Conservation (phyloP, 169 alveolate species). For the Theileria annulata region DNA sequence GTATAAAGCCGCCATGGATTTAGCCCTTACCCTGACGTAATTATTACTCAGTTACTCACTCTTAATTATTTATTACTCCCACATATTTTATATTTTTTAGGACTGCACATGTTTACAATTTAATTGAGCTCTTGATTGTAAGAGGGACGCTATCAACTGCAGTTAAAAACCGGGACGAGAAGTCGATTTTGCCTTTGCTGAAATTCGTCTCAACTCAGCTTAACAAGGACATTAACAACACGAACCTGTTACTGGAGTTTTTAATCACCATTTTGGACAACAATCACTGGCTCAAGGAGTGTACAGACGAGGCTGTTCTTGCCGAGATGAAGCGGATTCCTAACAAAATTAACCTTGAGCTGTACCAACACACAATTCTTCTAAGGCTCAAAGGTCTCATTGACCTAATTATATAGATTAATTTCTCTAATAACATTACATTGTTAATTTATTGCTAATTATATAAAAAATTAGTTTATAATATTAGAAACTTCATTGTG, state of each 20-base stretch:
- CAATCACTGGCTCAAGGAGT: slow-evolving; percentile 52
- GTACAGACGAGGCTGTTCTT: slow-evolving; percentile 37
- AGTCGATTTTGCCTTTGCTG: slow-evolving; percentile 47
- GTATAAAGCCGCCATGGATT: slow-evolving; percentile 66
- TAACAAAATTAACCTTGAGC: slow-evolving; percentile 50
- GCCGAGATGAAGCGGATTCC: slow-evolving; percentile 51
- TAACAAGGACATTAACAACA: slow-evolving; percentile 34
- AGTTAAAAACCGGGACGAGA: slow-evolving; percentile 59
- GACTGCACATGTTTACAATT: slow-evolving; percentile 58
- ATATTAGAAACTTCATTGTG: no score
- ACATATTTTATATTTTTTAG: not conserved
- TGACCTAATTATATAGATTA: slow-evolving; percentile 32
- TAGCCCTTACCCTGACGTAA: slow-evolving; percentile 52
- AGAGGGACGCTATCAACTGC: slow-evolving; percentile 65
- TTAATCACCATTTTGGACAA: slow-evolving; percentile 48
- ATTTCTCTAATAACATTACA: no score
- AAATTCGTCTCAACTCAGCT: slow-evolving; percentile 46
- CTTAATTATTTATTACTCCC: not conserved
- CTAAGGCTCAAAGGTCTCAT: slow-evolving; percentile 46
- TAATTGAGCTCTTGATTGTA: slow-evolving; percentile 49
- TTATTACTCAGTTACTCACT: not conserved
- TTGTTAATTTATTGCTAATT: no score
- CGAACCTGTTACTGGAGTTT: slow-evolving; percentile 47
- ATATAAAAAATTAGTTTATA: no score
- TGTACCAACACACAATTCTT: slow-evolving; percentile 58